Percentiles rank a stretch among this genome's conserved stretches.
Evolutionary conservation across 805 yeast species (phyloP).

Genomic region (Ogataea sp.): DNA sequence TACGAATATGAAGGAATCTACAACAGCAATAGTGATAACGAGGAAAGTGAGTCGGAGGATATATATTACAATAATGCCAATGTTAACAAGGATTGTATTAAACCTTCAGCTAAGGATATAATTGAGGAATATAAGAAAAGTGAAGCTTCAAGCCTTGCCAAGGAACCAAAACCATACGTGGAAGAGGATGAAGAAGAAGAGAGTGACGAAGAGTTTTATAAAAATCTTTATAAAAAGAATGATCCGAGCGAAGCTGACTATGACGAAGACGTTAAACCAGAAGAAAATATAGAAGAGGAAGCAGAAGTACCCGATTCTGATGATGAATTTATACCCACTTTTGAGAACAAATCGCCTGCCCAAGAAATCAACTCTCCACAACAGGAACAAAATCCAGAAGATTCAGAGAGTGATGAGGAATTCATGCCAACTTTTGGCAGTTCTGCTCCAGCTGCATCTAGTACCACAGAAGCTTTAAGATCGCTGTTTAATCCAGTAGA

Average conservation of each 20-base stretch:
- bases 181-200: constrained; percentile 14
- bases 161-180: neutral
- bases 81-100: constrained; percentile 16
- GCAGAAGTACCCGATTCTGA: constrained; percentile 10
- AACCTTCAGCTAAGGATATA: constrained; percentile 10
- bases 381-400: constrained; percentile 2
- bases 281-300: constrained; percentile 22
- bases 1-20: constrained; percentile 37
- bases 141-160: constrained; percentile 1
- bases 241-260: neutral
- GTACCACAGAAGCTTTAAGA: constrained; percentile 57
- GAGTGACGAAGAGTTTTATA: constrained; percentile 17
- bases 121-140: constrained; percentile 19
- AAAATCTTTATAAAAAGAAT: constrained; percentile 16
- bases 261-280: constrained; percentile 25
- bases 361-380: no score
- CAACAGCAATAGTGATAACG: constrained; percentile 16
- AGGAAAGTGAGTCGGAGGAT: constrained; percentile 21
- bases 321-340: constrained; percentile 26
- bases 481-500: constrained; percentile 42
- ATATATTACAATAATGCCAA: constrained; percentile 14
- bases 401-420: constrained; percentile 28
- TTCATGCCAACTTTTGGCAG: constrained; percentile 49
- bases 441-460: constrained; percentile 19
- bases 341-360: no score